Conservation (phyloP, 805 yeast genomes). For the Kazachstania kunashirensis region DNA sequence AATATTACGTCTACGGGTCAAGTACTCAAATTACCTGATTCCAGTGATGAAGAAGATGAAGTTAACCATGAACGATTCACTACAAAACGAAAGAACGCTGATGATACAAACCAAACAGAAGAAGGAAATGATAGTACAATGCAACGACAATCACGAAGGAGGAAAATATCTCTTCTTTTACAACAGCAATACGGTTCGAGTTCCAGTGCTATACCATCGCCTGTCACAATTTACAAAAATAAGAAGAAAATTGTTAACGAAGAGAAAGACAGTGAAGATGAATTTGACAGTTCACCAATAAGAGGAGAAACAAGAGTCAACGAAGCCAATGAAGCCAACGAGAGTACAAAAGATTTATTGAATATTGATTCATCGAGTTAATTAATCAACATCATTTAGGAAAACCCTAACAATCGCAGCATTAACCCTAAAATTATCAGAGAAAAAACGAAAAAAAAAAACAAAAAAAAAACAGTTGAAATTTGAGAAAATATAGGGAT, state of each 20-base stretch:
- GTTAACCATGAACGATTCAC: neutral
- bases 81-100: neutral
- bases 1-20: slow-evolving; percentile 20
- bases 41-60: slow-evolving; percentile 21
- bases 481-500: too few species aligned
- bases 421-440: too few species aligned
- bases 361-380: neutral
- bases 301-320: too few species aligned
- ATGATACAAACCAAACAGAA: neutral
- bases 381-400: too few species aligned
- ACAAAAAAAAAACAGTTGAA: neutral
- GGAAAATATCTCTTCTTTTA: slow-evolving; percentile 25
- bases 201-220: slow-evolving; percentile 24
- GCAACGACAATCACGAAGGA: slow-evolving; percentile 23
- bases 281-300: slow-evolving; percentile 5
- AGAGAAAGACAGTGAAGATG: neutral
- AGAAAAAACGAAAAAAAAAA: neutral
- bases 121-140: slow-evolving; percentile 22
- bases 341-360: slow-evolving; percentile 14
- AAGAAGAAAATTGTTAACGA: neutral
- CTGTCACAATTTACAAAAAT: slow-evolving; percentile 4
- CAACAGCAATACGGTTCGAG: slow-evolving; percentile 29
- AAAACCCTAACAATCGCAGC: too few species aligned
- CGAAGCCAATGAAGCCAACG: slow-evolving; percentile 9
- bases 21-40: slow-evolving; percentile 20